Evolutionary conservation across 768 basidiomycete species (phyloP).

Genomic region (Mycena chlorophos): DNA sequence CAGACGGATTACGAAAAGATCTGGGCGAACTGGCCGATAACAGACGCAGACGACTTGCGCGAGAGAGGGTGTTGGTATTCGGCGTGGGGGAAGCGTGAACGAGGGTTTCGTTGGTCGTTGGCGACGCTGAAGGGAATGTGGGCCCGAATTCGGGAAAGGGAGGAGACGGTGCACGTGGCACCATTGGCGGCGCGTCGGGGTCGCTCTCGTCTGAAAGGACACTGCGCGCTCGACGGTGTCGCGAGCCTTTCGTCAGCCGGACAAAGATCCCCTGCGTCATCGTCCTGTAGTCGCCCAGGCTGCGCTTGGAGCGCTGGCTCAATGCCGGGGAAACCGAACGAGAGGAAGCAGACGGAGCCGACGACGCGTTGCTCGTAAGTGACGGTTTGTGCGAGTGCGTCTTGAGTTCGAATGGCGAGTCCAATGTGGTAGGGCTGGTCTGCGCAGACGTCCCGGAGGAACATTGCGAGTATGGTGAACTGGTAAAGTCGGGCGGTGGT

Average conservation of each 20-base stretch:
- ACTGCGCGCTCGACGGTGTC: conserved; percentile 22
- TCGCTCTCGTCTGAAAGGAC: conserved; percentile 18
- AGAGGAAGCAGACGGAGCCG: background rate
- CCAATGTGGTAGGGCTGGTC: conserved; percentile 14
- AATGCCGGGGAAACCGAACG: conserved; percentile 1
- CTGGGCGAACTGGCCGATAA: conserved; percentile 9
- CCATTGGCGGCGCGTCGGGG: background rate
- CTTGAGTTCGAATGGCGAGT: conserved; percentile 23
- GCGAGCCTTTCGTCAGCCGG: conserved; percentile 19
- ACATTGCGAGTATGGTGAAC: conserved; percentile 43
- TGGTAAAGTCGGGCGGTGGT: conserved; percentile 24
- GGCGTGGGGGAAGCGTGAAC: background rate
- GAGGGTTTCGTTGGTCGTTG: background rate
- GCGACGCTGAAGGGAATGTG: conserved; percentile 3
- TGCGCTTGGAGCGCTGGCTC: conserved; percentile 6
- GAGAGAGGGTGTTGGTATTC: background rate
- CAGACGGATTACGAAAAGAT: conserved; percentile 15
- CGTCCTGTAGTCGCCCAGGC: conserved; percentile 9
- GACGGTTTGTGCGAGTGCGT: conserved; percentile 19
- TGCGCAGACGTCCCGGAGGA: conserved; percentile 31
- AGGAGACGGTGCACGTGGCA: conserved; percentile 7
- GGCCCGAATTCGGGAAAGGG: conserved; percentile 16
- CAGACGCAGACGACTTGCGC: background rate
- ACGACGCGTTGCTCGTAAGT: background rate
- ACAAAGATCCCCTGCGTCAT: conserved; percentile 17